Conservation (phyloP, 768 basidiomycete genomes). For the Kwoniella dejecticola region DNA sequence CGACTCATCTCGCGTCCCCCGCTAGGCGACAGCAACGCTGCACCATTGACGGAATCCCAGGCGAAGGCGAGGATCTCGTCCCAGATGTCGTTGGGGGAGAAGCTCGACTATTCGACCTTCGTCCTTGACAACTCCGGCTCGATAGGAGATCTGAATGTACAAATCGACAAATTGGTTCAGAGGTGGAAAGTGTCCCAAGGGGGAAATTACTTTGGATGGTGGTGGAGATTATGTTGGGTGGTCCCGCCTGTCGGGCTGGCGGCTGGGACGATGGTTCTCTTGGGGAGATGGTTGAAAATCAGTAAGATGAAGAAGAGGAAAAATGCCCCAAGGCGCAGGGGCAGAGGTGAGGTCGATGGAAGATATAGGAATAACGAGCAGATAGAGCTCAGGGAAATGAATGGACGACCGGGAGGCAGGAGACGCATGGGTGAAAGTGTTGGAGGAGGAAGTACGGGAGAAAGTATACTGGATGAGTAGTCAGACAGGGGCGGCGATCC, state of each 20-base stretch:
- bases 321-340: slow-evolving; percentile 40
- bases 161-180: slow-evolving; percentile 60
- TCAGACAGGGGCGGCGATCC: too few relatives aligned
- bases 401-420: not conserved
- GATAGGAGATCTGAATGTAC: slow-evolving; percentile 65
- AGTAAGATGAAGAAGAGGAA: slow-evolving; percentile 4
- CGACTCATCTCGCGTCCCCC: slow-evolving; percentile 69
- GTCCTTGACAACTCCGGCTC: slow-evolving; percentile 89
- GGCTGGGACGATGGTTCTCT: slow-evolving; percentile 44
- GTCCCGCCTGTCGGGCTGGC: slow-evolving; percentile 59
- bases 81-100: slow-evolving; percentile 76
- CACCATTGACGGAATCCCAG: slow-evolving; percentile 63
- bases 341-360: slow-evolving; percentile 39
- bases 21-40: slow-evolving; percentile 30
- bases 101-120: slow-evolving; percentile 79
- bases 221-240: slow-evolving; percentile 60
- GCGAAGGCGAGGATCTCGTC: slow-evolving; percentile 75
- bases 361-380: slow-evolving; percentile 21
- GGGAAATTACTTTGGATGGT: slow-evolving; percentile 52
- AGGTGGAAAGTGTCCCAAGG: slow-evolving; percentile 55
- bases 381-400: slow-evolving; percentile 49
- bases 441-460: not conserved
- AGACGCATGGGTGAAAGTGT: not conserved
- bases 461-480: slow-evolving; percentile 4
- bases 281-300: slow-evolving; percentile 30